These are phyloP conservation scores for Vitis hybrid DNA, from an alignment of 177 flowering plant genomes.

Conservation along the genomic window DNA sequence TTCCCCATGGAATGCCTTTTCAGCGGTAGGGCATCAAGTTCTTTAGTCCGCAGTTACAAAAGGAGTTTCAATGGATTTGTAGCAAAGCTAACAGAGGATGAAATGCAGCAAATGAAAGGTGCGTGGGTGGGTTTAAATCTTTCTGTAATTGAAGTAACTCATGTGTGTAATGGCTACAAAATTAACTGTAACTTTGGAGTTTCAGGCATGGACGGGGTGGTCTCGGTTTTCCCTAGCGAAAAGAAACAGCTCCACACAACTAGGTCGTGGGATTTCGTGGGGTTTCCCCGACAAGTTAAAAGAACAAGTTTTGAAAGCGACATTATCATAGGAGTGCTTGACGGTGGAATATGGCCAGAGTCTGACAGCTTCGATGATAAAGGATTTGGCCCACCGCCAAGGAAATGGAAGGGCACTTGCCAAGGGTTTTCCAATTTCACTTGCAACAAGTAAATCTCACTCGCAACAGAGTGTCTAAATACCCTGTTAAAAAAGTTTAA, in stretches of 20 bases:
- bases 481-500: too few species aligned
- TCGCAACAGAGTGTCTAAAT: too few species aligned
- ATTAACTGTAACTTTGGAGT: background rate
- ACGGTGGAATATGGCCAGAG: slow-evolving; percentile 35
- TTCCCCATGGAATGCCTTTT: too few species aligned
- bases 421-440: slow-evolving; percentile 21
- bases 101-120: too few species aligned
- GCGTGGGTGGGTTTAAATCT: too few species aligned
- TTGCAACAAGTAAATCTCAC: slow-evolving; percentile 29
- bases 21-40: too few species aligned
- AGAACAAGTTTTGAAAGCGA: slow-evolving; percentile 22
- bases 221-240: slow-evolving; percentile 30
- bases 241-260: slow-evolving; percentile 29
- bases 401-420: slow-evolving; percentile 34
- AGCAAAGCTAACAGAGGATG: too few species aligned
- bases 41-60: too few species aligned
- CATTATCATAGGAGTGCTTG: slow-evolving; percentile 27
- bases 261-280: slow-evolving; percentile 37
- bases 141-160: too few species aligned
- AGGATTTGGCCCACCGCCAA: slow-evolving; percentile 31
- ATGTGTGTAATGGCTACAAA: background rate
- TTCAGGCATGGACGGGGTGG: slow-evolving; percentile 28
- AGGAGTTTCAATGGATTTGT: too few species aligned
- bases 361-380: slow-evolving; percentile 26
- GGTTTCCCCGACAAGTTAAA: slow-evolving; percentile 12